Evolutionary conservation across 1,139 yeast genomes (phyloP), one percentile per base, ranked within the genome.

Genomic region (Taiozyma onychis): DNA sequence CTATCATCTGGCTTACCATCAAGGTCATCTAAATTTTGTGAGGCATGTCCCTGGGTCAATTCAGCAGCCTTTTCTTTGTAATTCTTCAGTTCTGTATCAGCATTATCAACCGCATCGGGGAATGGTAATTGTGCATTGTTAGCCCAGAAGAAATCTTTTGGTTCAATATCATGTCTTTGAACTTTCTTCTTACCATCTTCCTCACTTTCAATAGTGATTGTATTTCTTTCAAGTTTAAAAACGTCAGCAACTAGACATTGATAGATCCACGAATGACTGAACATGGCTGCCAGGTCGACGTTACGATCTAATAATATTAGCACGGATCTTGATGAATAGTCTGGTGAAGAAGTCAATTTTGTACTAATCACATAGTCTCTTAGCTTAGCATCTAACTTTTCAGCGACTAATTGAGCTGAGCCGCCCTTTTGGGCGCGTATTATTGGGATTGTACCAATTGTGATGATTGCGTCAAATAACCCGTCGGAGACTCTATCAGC

Each of bases 101-200:
- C 93, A 67, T 88, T 88, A 65, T 93, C 99, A 35, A 95, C 99
- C 24, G 95, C 98, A 66, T 93, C 97, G 1, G 99, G 99, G 74
- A 93, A 93, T 41, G 99, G 98, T 52, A 89, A 73, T 51, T 86
- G 86, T 13, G 96, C 77, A 68, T 93, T 91, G 54, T 78, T 76
- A 55, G 71, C 74, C 99, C 99, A 93, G 70, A 93, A 93, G 65
- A 88, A 88, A 71, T 93, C 99, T 52, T 79, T 80, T 18, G 97
- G 96, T 61, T 91, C 99, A 46, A 93, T 78, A 66, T 93, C 99
- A 63, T 85, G 85, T 53, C 79, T 77, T 57, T 84, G 83, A 44
- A 72, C 71, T 24, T 72, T 66, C 43, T 66, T 57, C 18, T 63
- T 66, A 21, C 70, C 75, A 41, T 68, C 68, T 47, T 73, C 76